Conservation (phyloP, 495 filamentous ascomycete species). For the Geopyxis carbonaria region DNA sequence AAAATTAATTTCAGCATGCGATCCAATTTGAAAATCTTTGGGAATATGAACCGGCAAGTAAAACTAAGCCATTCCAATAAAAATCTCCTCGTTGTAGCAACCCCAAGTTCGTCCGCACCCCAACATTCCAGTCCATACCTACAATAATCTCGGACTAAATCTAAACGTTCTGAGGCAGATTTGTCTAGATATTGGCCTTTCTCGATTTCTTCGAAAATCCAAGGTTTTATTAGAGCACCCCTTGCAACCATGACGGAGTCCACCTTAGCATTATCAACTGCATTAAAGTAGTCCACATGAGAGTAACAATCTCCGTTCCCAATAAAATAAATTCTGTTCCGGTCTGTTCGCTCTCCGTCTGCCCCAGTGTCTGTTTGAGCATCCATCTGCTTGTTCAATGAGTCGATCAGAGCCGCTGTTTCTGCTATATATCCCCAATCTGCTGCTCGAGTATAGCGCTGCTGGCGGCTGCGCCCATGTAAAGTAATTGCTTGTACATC, state of each 20-base stretch:
- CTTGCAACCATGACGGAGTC: slow-evolving; percentile 84
- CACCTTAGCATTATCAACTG: slow-evolving; percentile 58
- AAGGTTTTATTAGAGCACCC: slow-evolving; percentile 87
- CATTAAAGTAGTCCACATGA: slow-evolving; percentile 67
- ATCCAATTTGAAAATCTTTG: neutral
- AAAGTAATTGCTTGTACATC: slow-evolving; percentile 87
- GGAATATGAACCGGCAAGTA: slow-evolving; percentile 36
- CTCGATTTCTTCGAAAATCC: slow-evolving; percentile 94
- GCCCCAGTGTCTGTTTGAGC: slow-evolving; percentile 52
- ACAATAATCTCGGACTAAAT: slow-evolving; percentile 73
- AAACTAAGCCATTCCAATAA: slow-evolving; percentile 92
- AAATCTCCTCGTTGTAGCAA: slow-evolving; percentile 78
- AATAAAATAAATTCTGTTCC: slow-evolving; percentile 59
- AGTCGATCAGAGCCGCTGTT: slow-evolving; percentile 66
- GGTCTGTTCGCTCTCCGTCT: slow-evolving; percentile 51
- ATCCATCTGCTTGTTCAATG: slow-evolving; percentile 47
- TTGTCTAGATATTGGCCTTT: slow-evolving; percentile 89
- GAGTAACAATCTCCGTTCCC: slow-evolving; percentile 96
- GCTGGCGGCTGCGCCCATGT: slow-evolving; percentile 82
- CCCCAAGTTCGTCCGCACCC: slow-evolving; percentile 84
- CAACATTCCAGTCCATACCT: slow-evolving; percentile 82
- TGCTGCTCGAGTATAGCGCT: slow-evolving; percentile 74
- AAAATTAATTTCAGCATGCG: neutral
- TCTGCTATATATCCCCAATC: slow-evolving; percentile 92
- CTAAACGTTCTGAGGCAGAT: slow-evolving; percentile 65